Evolutionary conservation across 768 basidiomycete species (phyloP), one percentile per base, ranked within the genome.

Genomic region (Phanerodontia chrysosporium): DNA sequence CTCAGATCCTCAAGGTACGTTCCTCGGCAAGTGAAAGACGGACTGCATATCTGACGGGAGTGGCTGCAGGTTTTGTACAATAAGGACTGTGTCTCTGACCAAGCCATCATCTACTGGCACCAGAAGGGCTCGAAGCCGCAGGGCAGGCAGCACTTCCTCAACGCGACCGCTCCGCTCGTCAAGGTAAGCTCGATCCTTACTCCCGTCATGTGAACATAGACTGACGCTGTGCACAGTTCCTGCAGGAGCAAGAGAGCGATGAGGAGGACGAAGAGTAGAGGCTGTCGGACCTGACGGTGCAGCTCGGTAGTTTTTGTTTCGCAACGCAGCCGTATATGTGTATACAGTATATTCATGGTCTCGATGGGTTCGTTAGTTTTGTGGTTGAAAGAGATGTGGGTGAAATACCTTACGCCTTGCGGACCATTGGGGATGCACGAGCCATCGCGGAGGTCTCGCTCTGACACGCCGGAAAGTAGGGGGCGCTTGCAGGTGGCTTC

Each of bases 91-190:
- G 82, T 98, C 66, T 91, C 94, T 57, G 94, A 95, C 69, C 89
- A 95, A 70, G 95, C 95, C 61, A 95, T 99, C 68, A 89, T 98
- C 60, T 98, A 97, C 74, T 99, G 96, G 96, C 80, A 93, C 74
- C 88, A 92, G 76, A 99, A 99, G 76, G 96, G 97, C 53, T 90
- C 95, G 49, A 97, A 94, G 75, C 84, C 93, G 0, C 92, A 98
- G 73, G 96, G 95, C 51, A 87, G 89, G 69, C 94, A 97, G 73
- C 90, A 95, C 72, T 98, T 99, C 80, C 76, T 98, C 65, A 95
- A 92, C 76, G 84, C 80, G 58, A 89, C 92, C 0, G 90, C 91
- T 69, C 70, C 90, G 18, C 80, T 98, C 39, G 95, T 98, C 70
- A 96, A 97, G 83, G 95, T 86, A 68, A 51, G 74, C 68, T 45